Percentiles rank a stretch among this genome's conserved stretches.
Conservation (phyloP, 2,329 filamentous ascomycete species). For the Alternaria gaisen region DNA sequence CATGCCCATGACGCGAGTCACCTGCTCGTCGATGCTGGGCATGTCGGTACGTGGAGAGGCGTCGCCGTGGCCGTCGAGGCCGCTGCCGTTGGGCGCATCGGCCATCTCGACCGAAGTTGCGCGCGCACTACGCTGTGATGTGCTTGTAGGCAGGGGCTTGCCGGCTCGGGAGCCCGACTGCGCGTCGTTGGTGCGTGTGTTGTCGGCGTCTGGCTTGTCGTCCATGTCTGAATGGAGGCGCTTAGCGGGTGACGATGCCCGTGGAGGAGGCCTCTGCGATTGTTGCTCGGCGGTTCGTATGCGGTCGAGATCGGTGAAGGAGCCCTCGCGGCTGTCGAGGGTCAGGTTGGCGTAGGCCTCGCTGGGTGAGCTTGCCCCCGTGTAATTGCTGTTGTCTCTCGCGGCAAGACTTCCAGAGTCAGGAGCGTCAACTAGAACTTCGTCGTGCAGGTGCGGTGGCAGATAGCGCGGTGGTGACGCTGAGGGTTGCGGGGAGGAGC, state of each 20-base stretch:
- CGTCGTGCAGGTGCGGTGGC: conserved; percentile 65
- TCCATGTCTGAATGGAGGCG: conserved; percentile 65
- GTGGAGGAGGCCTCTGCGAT: conserved; percentile 36
- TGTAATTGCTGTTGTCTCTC: conserved; percentile 48
- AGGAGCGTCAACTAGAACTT: conserved; percentile 52
- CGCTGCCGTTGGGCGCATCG: conserved; percentile 41
- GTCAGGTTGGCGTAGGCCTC: conserved; percentile 63
- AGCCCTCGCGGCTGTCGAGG: conserved; percentile 55
- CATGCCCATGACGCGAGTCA: conserved; percentile 74
- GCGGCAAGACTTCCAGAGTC: conserved; percentile 34
- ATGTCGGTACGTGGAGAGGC: conserved; percentile 27
- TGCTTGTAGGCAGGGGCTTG: conserved; percentile 29
- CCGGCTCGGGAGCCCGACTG: conserved; percentile 37
- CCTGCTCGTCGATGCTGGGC: conserved; percentile 69
- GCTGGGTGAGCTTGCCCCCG: conserved; percentile 58
- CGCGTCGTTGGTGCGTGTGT: conserved; percentile 27
- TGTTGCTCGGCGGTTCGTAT: conserved; percentile 30
- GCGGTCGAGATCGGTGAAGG: conserved; percentile 39
- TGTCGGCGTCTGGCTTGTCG: conserved; percentile 32
- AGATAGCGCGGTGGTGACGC: conserved; percentile 59
- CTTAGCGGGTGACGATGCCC: conserved; percentile 65
- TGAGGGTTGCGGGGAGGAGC: conserved; percentile 50
- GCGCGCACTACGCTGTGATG: conserved; percentile 40
- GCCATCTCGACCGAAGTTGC: conserved; percentile 58
- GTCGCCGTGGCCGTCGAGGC: conserved; percentile 41